These are phyloP conservation scores for Cutaneotrichosporon dermatis DNA, from an alignment of 1,284 basidiomycete species.

Conservation along the genomic window DNA sequence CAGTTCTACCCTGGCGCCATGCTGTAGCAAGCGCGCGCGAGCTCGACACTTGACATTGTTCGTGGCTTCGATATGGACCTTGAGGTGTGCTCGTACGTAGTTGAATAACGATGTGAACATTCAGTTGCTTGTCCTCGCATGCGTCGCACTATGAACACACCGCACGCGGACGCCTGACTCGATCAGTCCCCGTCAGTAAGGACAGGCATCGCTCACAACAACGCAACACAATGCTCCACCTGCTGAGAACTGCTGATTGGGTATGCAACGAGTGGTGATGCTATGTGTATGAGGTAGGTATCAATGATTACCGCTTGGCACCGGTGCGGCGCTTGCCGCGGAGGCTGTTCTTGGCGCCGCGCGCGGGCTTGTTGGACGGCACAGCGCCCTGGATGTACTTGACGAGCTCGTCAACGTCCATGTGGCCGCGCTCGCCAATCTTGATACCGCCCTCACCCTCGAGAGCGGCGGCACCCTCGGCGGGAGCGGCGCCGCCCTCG, in stretches of 20 bases:
- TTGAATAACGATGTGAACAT: too few species aligned
- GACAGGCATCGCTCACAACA: too few species aligned
- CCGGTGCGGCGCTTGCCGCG: constrained; percentile 49
- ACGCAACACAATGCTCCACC: too few species aligned
- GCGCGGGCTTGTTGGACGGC: constrained; percentile 17
- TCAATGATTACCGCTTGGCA: constrained; percentile 29
- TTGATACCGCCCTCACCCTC: constrained; percentile 2
- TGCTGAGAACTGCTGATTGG: not conserved
- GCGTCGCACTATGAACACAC: too few species aligned
- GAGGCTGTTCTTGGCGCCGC: constrained; percentile 43
- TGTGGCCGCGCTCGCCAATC: constrained; percentile 41
- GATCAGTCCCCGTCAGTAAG: too few species aligned
- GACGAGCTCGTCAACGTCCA: constrained; percentile 51
- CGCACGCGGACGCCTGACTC: too few species aligned
- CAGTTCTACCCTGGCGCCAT: too few species aligned
- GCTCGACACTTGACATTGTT: too few species aligned
- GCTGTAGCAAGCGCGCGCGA: too few species aligned
- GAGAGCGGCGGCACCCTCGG: not conserved
- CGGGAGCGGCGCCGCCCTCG: constrained; percentile 9
- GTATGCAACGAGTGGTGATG: constrained; percentile 22
- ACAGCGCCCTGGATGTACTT: constrained; percentile 48
- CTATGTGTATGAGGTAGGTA: constrained; percentile 1
- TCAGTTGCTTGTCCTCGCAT: too few species aligned
- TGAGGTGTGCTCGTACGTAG: too few species aligned
- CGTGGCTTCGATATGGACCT: too few species aligned